Evolutionary conservation across 257 asterid genomes (phyloP).

Genomic region (Solanum lycopersicoides): DNA sequence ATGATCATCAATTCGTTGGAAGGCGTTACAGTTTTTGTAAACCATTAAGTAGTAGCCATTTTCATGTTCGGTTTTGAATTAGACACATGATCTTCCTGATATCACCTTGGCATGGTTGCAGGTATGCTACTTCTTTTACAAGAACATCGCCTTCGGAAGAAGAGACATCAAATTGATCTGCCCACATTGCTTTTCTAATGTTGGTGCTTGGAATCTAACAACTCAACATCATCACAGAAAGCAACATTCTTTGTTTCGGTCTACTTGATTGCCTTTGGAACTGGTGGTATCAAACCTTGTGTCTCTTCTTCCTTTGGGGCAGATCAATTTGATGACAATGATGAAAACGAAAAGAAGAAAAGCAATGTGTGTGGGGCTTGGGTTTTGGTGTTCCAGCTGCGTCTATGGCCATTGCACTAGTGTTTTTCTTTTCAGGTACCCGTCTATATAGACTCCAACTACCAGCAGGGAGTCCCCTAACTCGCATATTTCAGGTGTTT

Average conservation of each 20-base stretch:
- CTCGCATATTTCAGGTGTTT: conserved; percentile 61
- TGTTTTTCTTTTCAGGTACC: conserved; percentile 53
- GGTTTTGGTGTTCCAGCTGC: conserved; percentile 84
- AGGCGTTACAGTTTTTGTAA: too few species aligned
- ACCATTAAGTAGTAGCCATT: too few species aligned
- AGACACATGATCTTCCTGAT: too few species aligned
- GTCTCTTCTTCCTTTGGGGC: conserved; percentile 94
- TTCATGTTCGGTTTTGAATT: too few species aligned
- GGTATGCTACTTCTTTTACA: too few species aligned
- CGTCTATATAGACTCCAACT: conserved; percentile 48
- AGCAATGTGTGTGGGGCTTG: conserved; percentile 94
- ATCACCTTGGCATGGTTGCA: too few species aligned
- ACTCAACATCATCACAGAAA: conserved; percentile 42
- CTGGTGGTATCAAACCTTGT: conserved; percentile 96
- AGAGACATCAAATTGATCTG: too few species aligned
- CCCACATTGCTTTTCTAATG: too few species aligned
- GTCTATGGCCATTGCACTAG: conserved; percentile 71
- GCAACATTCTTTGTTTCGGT: conserved; percentile 35
- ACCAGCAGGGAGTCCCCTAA: conserved; percentile 87
- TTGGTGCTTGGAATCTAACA: conserved; percentile 23
- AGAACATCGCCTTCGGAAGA: too few species aligned
- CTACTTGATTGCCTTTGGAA: conserved; percentile 74
- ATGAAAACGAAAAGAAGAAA: conserved; percentile 52
- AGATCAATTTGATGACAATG: conserved; percentile 77
- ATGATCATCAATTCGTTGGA: too few species aligned